These are phyloP conservation scores for Juglanconis sp. DNA, from an alignment of 2,329 filamentous ascomycete species.

Conservation along the genomic window DNA sequence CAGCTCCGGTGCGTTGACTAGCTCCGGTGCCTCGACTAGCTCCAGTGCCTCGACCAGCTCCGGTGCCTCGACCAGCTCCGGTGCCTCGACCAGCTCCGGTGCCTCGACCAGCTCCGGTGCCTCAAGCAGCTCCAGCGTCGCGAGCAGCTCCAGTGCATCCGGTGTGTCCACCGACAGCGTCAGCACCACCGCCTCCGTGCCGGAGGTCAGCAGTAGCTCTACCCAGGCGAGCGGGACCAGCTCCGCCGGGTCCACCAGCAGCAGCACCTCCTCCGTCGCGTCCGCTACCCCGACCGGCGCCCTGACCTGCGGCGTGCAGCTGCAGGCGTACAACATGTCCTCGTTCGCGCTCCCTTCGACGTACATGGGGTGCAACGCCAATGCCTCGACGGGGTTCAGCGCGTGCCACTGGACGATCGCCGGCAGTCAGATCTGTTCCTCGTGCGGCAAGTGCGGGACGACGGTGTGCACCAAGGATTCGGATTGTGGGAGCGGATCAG, in stretches of 20 bases:
- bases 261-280: not conserved
- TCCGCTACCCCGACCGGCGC: not conserved
- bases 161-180: not conserved
- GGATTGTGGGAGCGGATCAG: not conserved
- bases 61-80: too few relatives aligned
- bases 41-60: too few relatives aligned
- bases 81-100: too few relatives aligned
- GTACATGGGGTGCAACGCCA: constrained; percentile 14
- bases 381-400: not conserved
- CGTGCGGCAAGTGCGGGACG: constrained; percentile 12
- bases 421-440: not conserved
- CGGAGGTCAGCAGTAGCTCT: not conserved
- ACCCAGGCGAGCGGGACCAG: not conserved
- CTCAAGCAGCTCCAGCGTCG: too few relatives aligned
- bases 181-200: not conserved
- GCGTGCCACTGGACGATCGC: constrained; percentile 6
- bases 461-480: constrained; percentile 6
- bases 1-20: too few relatives aligned
- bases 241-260: not conserved
- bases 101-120: too few relatives aligned
- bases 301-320: not conserved
- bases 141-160: too few relatives aligned
- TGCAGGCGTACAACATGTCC: not conserved
- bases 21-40: too few relatives aligned
- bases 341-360: not conserved